Conservation (phyloP, 2,329 filamentous ascomycete species). For the Nemania diffusa region DNA sequence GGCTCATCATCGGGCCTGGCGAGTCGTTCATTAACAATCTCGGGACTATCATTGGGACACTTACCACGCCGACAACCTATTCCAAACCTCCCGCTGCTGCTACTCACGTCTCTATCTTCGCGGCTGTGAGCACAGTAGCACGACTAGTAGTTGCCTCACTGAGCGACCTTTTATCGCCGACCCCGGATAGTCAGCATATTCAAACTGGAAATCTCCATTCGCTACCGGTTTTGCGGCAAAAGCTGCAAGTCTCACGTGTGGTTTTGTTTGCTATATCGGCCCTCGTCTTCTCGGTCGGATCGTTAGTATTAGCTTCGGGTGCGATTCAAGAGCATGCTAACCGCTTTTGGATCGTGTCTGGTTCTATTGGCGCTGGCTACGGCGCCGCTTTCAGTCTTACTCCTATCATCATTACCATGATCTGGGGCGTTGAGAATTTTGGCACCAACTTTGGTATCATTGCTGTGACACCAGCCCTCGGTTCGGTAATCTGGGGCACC, state of each 20-base stretch:
- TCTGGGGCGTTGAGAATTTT: constrained; percentile 99
- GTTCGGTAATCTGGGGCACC: constrained; percentile 88
- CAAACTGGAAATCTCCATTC: constrained; percentile 55
- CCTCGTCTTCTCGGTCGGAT: constrained; percentile 77
- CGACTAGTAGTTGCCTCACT: constrained; percentile 89
- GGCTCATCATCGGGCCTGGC: constrained; percentile 92
- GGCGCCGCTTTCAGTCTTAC: constrained; percentile 90
- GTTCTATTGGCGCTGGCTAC: constrained; percentile 88
- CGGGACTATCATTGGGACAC: constrained; percentile 89
- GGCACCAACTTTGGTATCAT: constrained; percentile 98
- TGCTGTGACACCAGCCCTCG: constrained; percentile 87
- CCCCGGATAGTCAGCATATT: constrained; percentile 67
- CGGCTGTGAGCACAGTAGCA: constrained; percentile 88
- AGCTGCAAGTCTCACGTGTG: constrained; percentile 78
- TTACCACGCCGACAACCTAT: constrained; percentile 69
- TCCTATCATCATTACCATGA: constrained; percentile 93
- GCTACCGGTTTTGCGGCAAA: constrained; percentile 49
- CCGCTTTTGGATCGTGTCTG: constrained; percentile 87
- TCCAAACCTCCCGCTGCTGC: constrained; percentile 69
- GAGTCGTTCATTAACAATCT: constrained; percentile 98
- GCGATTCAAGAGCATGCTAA: constrained; percentile 77
- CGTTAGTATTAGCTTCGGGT: constrained; percentile 81
- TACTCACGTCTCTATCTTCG: constrained; percentile 93
- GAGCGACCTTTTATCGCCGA: constrained; percentile 84
- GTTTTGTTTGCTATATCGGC: constrained; percentile 81